Evolutionary conservation across 257 asterid species (phyloP).

Genomic region (Solanum pinnatisectum): DNA sequence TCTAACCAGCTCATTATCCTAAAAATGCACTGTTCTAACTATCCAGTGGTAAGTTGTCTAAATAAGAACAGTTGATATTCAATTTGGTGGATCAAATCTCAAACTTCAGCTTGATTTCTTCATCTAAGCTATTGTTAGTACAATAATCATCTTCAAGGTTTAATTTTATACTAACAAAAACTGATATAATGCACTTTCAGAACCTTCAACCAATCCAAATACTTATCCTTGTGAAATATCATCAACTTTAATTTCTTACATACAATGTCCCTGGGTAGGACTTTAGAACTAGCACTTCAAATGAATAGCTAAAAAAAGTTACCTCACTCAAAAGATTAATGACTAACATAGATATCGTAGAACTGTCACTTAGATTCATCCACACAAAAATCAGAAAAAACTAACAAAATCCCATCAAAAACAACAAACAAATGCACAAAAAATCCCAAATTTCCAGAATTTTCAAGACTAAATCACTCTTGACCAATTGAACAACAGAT

Average conservation of each 20-base stretch:
- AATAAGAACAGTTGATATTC: too few relatives aligned
- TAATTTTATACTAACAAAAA: too few relatives aligned
- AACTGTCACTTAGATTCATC: not conserved
- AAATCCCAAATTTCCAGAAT: not conserved
- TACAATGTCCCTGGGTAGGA: not conserved
- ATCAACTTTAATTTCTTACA: not conserved
- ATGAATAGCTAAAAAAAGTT: not conserved
- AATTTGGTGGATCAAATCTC: too few relatives aligned
- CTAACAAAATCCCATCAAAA: not conserved
- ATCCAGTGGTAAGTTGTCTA: too few relatives aligned
- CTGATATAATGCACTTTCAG: not conserved
- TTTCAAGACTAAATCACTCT: not conserved
- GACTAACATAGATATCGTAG: not conserved
- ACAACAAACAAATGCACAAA: not conserved
- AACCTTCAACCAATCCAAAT: not conserved
- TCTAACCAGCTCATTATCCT: too few relatives aligned
- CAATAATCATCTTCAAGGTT: too few relatives aligned
- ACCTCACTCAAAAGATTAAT: not conserved
- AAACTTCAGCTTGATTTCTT: too few relatives aligned
- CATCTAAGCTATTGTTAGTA: too few relatives aligned
- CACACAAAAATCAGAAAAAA: not conserved
- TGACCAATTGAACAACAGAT: not conserved
- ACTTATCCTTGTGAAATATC: not conserved
- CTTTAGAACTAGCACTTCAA: not conserved
- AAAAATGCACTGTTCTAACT: too few relatives aligned